A percentile compares a stretch with the other conserved stretches of the same genome.
phyloP scores from a whole-genome alignment of 2,329 filamentous ascomycete species.

The Fusarium fujikuroi region DNA sequence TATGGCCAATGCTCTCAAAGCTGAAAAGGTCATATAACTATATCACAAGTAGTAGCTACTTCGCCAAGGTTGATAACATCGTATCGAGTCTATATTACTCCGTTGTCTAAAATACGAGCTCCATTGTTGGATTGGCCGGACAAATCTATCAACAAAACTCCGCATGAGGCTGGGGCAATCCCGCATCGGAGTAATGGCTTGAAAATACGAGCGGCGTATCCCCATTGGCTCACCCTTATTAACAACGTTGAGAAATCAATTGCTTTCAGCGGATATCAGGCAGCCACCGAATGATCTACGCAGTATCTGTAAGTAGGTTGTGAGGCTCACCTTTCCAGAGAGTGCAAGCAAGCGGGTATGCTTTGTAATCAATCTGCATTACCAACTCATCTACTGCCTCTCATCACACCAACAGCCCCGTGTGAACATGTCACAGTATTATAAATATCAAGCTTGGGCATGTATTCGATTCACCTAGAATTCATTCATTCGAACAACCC shows the following conservation, averaged over 20 bases:
- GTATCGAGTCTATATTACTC: fast-evolving
- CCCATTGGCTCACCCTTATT: background rate
- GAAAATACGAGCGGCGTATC: background rate
- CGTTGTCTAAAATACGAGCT: background rate
- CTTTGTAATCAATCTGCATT: background rate
- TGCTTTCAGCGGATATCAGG: too few relatives aligned
- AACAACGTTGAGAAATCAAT: fast-evolving
- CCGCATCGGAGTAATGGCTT: too few relatives aligned
- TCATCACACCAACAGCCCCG: fast-evolving
- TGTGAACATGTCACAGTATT: background rate
- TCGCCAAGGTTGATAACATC: fast-evolving
- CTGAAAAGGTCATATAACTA: background rate
- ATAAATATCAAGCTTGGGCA: background rate
- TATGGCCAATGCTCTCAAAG: background rate
- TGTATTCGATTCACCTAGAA: fast-evolving
- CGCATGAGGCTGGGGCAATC: background rate
- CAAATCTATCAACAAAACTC: background rate
- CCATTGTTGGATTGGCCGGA: background rate
- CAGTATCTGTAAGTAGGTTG: background rate
- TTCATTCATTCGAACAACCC: background rate
- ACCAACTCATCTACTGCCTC: background rate
- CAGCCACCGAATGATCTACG: background rate
- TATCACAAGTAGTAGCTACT: background rate
- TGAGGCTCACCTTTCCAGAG: background rate
- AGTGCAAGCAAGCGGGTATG: too few relatives aligned